Percentiles rank a stretch among this genome's conserved stretches.
Conservation (phyloP, 805 yeast genomes). For the Pichia pseudocactophila region DNA sequence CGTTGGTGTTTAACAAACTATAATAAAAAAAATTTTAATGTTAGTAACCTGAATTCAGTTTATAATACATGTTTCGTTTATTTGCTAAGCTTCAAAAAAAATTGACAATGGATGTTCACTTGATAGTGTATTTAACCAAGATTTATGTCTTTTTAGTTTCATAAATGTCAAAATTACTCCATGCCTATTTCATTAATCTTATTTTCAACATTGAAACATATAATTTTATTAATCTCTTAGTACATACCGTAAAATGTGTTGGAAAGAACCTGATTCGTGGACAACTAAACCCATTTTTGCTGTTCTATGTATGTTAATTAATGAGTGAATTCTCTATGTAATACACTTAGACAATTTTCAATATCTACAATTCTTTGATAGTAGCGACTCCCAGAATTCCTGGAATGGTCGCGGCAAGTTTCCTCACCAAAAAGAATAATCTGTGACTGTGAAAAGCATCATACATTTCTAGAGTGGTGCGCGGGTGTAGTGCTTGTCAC, state of each 20-base stretch:
- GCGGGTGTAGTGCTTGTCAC: not conserved
- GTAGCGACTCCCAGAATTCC: not conserved
- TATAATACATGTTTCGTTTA: no score
- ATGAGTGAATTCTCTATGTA: not conserved
- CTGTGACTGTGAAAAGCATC: not conserved
- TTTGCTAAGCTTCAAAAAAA: no score
- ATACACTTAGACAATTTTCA: not conserved
- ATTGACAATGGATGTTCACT: no score
- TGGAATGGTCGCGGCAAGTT: not conserved
- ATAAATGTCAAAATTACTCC: no score
- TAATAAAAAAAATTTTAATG: slow-evolving; percentile 12
- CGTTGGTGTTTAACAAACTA: slow-evolving; percentile 99
- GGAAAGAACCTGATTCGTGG: slow-evolving; percentile 99
- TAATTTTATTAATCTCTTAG: not conserved
- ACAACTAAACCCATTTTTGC: slow-evolving; percentile 48
- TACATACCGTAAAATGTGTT: slow-evolving; percentile 99
- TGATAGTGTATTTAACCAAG: not conserved
- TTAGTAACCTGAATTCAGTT: no score
- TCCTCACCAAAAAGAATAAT: not conserved
- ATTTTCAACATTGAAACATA: not conserved
- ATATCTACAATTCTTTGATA: not conserved
- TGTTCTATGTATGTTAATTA: slow-evolving; percentile 1
- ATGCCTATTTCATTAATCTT: not conserved
- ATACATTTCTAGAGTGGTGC: not conserved
- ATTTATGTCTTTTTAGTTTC: not conserved